phyloP scores from a whole-genome alignment of 2,329 filamentous ascomycete species.

The Oidium heveae region DNA sequence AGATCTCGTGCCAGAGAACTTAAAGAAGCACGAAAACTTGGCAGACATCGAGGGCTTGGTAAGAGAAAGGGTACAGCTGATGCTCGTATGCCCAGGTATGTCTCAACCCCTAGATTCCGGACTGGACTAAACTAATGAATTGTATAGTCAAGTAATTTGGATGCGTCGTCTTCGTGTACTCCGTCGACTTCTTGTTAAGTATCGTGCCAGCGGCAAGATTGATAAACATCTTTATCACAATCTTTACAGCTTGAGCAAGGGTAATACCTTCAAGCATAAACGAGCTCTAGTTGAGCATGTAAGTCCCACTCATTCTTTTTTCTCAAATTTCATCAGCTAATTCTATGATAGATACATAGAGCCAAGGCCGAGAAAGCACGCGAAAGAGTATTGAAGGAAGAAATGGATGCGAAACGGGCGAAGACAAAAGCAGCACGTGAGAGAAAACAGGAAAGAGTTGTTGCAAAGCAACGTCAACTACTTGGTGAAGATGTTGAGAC shows the following conservation, averaged over 20 bases:
- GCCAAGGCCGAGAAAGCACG: slow-evolving; percentile 98
- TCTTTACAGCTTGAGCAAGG: no score
- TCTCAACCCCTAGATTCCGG: slow-evolving; percentile 7
- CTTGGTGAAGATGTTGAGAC: slow-evolving; percentile 38
- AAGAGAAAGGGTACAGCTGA: slow-evolving; percentile 99
- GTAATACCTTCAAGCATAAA: slow-evolving; percentile 99
- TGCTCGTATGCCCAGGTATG: slow-evolving; percentile 95
- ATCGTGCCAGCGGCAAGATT: no score
- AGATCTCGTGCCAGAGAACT: slow-evolving; percentile 87
- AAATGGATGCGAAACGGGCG: slow-evolving; percentile 99
- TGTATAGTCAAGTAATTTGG: slow-evolving; percentile 92
- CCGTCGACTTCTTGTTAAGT: slow-evolving; percentile 93
- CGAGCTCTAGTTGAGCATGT: slow-evolving; percentile 98
- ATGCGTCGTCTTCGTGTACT: slow-evolving; percentile 99
- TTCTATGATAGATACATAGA: slow-evolving; percentile 64
- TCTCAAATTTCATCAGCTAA: no score
- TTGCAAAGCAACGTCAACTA: slow-evolving; percentile 74
- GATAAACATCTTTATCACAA: no score
- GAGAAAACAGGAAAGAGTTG: slow-evolving; percentile 81
- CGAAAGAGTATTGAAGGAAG: slow-evolving; percentile 88
- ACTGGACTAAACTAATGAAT: no score
- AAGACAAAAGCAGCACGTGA: slow-evolving; percentile 99
- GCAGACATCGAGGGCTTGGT: slow-evolving; percentile 96
- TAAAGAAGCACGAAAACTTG: slow-evolving; percentile 80
- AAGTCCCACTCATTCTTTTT: no score